A percentile compares a stretch with the other conserved stretches of the same genome.
Evolutionary conservation across 2,329 filamentous ascomycete species (phyloP).

Genomic region (Pseudogymnoascus sp.): DNA sequence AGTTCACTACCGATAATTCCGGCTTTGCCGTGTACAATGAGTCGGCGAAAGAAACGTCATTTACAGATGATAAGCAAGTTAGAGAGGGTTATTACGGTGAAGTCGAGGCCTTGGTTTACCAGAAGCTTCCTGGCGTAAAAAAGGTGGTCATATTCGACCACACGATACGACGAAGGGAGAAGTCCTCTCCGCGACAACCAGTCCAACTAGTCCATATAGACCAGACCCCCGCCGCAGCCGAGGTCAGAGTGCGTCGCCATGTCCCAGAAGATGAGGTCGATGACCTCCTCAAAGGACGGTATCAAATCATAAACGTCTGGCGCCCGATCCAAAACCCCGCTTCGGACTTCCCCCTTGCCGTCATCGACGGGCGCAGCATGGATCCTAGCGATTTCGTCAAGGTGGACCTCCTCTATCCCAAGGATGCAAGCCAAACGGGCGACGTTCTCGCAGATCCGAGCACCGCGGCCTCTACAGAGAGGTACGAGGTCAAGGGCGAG

Average conservation of each 20-base stretch:
- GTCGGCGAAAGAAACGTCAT: constrained; percentile 47
- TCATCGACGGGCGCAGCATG: constrained; percentile 47
- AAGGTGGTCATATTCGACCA: constrained; percentile 74
- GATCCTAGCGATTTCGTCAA: constrained; percentile 56
- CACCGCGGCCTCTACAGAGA: constrained; percentile 40
- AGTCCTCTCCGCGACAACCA: constrained; percentile 51
- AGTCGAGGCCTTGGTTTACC: constrained; percentile 59
- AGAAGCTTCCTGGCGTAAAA: constrained; percentile 54
- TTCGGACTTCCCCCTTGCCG: constrained; percentile 44
- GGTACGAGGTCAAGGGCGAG: constrained; percentile 56
- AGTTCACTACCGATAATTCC: constrained; percentile 59
- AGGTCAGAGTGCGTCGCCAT: constrained; percentile 59
- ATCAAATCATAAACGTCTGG: constrained; percentile 83
- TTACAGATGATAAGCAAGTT: constrained; percentile 62
- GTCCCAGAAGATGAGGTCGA: constrained; percentile 56
- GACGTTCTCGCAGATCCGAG: constrained; percentile 51
- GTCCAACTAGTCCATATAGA: constrained; percentile 71
- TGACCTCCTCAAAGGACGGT: constrained; percentile 53
- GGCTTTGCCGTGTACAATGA: constrained; percentile 62
- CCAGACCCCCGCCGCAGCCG: constrained; percentile 60
- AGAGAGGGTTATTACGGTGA: constrained; percentile 69
- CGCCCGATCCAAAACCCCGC: constrained; percentile 45
- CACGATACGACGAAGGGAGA: constrained; percentile 60
- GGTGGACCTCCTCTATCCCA: constrained; percentile 65
- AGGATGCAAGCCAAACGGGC: constrained; percentile 66